Evolutionary conservation across 306 rosid genomes (phyloP).

Genomic region (Prunus padus): DNA sequence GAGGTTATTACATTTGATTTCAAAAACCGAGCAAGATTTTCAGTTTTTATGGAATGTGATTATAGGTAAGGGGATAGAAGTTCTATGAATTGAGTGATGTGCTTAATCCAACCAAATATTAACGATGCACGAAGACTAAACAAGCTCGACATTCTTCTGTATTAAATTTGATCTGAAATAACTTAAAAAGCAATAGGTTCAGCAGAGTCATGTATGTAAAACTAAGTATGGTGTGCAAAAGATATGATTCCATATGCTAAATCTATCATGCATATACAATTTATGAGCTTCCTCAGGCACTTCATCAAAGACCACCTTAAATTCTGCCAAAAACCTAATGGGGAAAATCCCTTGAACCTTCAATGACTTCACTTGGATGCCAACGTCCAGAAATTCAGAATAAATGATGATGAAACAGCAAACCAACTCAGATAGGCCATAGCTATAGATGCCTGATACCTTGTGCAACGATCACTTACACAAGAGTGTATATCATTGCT

Average conservation of each 20-base stretch:
- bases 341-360: background rate
- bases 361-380: slow-evolving; percentile 42
- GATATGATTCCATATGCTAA: background rate
- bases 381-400: slow-evolving; percentile 61
- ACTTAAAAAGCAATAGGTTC: too few species aligned
- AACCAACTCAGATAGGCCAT: slow-evolving; percentile 70
- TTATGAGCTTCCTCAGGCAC: background rate
- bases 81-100: too few species aligned
- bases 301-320: background rate
- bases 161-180: too few species aligned
- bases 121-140: too few species aligned
- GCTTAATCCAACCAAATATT: too few species aligned
- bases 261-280: background rate
- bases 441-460: slow-evolving; percentile 55
- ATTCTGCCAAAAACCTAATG: background rate
- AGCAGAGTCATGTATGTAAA: too few species aligned
- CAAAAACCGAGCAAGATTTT: too few species aligned
- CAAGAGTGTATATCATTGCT: slow-evolving; percentile 57
- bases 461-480: slow-evolving; percentile 45
- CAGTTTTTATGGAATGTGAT: too few species aligned
- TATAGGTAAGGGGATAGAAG: too few species aligned
- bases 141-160: background rate
- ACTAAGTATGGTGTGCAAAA: background rate
- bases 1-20: too few species aligned
- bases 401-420: slow-evolving; percentile 50